A percentile compares a stretch with the other conserved stretches of the same genome.
These are phyloP conservation scores for Aschersonia sp. DNA, from an alignment of 2,329 filamentous ascomycete genomes.

Conservation along the genomic window DNA sequence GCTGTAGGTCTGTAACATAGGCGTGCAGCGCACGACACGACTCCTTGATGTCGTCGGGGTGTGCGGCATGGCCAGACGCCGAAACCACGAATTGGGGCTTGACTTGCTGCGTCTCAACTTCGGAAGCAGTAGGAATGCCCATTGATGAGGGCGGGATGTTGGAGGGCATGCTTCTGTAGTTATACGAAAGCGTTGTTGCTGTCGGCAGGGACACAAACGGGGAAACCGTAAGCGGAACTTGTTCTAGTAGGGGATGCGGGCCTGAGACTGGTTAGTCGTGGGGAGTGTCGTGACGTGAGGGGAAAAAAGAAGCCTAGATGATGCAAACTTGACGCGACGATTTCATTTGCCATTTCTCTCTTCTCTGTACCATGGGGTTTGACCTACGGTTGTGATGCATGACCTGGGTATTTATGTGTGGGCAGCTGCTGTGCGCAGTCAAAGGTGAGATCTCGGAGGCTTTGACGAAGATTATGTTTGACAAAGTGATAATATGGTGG, in stretches of 20 bases:
- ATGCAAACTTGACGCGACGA: background rate
- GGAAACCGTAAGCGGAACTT: constrained; percentile 85
- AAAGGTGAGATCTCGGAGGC: too few species aligned
- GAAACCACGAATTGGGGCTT: constrained; percentile 66
- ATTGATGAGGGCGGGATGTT: constrained; percentile 48
- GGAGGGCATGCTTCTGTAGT: constrained; percentile 80
- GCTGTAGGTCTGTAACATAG: constrained; percentile 56
- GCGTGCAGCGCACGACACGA: constrained; percentile 67
- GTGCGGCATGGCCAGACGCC: constrained; percentile 63
- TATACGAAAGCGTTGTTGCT: constrained; percentile 85
- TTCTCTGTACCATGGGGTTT: too few species aligned
- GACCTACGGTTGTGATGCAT: too few species aligned
- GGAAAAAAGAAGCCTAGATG: background rate
- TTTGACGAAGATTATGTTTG: too few species aligned
- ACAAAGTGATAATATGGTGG: too few species aligned
- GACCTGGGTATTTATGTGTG: too few species aligned
- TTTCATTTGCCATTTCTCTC: background rate
- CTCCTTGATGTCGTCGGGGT: constrained; percentile 72
- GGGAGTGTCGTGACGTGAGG: background rate
- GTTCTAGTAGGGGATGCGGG: constrained; percentile 76
- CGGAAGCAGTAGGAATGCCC: constrained; percentile 20
- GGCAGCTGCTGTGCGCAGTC: too few species aligned
- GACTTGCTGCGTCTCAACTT: constrained; percentile 18
- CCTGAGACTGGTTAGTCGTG: constrained; percentile 28
- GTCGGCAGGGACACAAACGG: constrained; percentile 86